Base-by-base conservation (phyloP, 129 eudicot genomes). In the Artemisia annua region DNA sequence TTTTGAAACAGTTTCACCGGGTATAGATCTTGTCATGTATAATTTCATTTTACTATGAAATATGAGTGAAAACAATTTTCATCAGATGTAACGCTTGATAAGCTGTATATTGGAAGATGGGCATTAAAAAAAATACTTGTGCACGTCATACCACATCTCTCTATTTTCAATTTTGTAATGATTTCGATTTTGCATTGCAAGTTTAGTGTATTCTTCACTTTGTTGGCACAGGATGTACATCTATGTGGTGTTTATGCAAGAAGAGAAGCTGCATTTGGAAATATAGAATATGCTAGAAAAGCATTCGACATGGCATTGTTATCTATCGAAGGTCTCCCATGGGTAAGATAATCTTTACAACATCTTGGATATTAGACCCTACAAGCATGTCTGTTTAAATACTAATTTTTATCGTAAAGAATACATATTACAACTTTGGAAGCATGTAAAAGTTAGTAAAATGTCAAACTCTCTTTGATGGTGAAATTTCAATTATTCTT, bases 291-390 rank as follows among this genome's bases (percentile, higher is more conserved):
- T 76, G 87, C 99, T 54, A 86, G 99, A 74, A 95, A 86, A 80
- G 91, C 88, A 67, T 95, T 95, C 52, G 99, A 90, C 90, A 90
- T 95, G 99, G 94, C 99, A 78, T 83, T 95, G 69, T 75, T 89
- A 63, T 90, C 96, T 52, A 76, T 82, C 48, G 90, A 88, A 55
- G 87, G 88, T 49, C 87, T 88, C 58, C 88, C 88, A 48, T 66
- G 49, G 91, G 99, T 95, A 85, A 79, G 78, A 66, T 54, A 2
- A 52, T 56, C 61, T 52, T 70, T 58, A 44, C 53, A 51, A 51
- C 11, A 15, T 8, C 26, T 6, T 57, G 15, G 20, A 71, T 20
- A 52, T 11, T 13, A 60, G 9, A 60, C 7, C 7, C 17, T 26
- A 8, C 66, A 60, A 2, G 39, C 46, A 60, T 60, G 7, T 39